Base-by-base conservation (phyloP, 352 stramenopile species). In the Globisporangium iwayamae region DNA sequence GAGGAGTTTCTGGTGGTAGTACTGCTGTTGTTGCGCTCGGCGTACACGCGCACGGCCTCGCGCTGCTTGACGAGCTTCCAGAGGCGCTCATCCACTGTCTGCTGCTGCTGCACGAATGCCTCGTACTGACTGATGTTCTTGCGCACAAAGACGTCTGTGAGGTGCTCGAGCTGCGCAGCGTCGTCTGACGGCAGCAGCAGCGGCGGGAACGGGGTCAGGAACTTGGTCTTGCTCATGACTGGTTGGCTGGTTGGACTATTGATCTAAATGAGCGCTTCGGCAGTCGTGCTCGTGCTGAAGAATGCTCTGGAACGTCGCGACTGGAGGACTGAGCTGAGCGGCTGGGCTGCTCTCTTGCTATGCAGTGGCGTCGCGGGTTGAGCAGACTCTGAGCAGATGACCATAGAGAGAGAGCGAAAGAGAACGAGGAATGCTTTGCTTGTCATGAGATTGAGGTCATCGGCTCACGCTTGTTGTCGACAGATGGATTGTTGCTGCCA, bases 41-140 rank as follows among this genome's bases (percentile, higher is more conserved):
- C 59, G 55, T 68, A 83, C 38, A 79, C 70, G 20, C 68, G 59
- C 43, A 83, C 59, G 43, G 68, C 63, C 45, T 81, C 71, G 39
- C 73, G 71, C 60, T 73, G 62, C 43, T 80, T 80, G 43, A 79
- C 51, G 22, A 56, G 63, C 22, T 69, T 68, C 75, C 75, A 83
- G 6, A 56, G 22, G 41, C n/a, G 47, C 3, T 65, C 48, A 34
- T 83, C 69, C 5, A 83, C 66, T 8, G 67, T 41, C 28, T 67
- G 66, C 43, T 62, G 52, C 47, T 65, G 16, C 18, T 28, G 25
- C 25, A 70, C 28, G 20, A 79, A 67, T 6, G n/a, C 18, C 30
- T 81, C 75, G 58, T 74, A 79, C 32, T 79, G 63, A 5, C 57
- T 45, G 14, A 70, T 58, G 50, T 66, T 70, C 3, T 75, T 63